Conservation (phyloP, 495 filamentous ascomycete genomes). For the Aspergillus ostianus region DNA sequence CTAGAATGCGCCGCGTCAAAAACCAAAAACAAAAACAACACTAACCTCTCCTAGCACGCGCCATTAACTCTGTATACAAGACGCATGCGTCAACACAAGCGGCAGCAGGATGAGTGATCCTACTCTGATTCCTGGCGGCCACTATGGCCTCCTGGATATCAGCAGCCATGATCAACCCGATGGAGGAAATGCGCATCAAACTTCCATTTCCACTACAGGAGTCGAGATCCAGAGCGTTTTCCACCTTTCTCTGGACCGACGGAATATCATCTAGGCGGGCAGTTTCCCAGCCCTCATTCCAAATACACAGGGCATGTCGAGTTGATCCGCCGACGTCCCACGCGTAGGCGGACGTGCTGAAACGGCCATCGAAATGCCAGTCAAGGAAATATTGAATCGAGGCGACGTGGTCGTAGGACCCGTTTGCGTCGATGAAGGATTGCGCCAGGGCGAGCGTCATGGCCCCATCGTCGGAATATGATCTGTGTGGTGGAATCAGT, state of each 20-base stretch:
- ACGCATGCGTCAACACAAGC: conserved; percentile 42
- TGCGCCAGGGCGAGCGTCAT: conserved; percentile 48
- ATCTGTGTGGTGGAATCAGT: conserved; percentile 24
- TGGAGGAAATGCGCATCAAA: conserved; percentile 45
- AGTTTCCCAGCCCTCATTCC: conserved; percentile 18
- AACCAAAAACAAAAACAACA: conserved; percentile 1
- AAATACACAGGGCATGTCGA: conserved; percentile 31
- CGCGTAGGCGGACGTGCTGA: conserved; percentile 33
- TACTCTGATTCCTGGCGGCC: conserved; percentile 27
- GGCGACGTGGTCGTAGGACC: conserved; percentile 26
- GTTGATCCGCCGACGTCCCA: conserved; percentile 46
- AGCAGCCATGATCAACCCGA: conserved; percentile 32
- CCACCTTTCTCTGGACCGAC: no score
- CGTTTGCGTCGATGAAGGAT: conserved; percentile 33
- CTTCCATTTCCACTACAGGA: conserved; percentile 39
- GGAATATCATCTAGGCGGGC: no score
- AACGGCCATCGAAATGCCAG: conserved; percentile 37
- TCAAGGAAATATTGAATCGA: conserved; percentile 36
- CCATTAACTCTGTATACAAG: conserved; percentile 35
- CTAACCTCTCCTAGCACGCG: conserved; percentile 24
- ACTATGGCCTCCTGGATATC: conserved; percentile 21
- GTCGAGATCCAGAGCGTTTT: no score
- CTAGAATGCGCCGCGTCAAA: neutral
- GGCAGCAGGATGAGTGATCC: conserved; percentile 40
- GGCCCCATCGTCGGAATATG: conserved; percentile 48